Evolutionary conservation across 805 yeast genomes (phyloP).

Genomic region (Pichia rugopelliculosa): DNA sequence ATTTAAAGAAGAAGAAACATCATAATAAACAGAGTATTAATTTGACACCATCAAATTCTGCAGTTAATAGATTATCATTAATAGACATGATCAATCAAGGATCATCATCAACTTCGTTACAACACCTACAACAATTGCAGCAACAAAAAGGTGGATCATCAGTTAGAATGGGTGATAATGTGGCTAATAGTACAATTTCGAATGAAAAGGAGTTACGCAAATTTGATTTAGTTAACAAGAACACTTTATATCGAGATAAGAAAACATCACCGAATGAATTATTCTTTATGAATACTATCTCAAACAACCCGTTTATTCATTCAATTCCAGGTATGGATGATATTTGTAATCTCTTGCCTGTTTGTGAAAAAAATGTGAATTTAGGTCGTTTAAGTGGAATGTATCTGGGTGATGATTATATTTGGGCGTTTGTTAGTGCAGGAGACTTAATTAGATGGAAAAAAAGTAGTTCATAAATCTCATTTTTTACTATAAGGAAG

Average conservation of each 20-base stretch:
- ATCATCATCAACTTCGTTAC: constrained; percentile 6
- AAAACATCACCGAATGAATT: neutral
- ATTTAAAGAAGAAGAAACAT: neutral
- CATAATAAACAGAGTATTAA: neutral
- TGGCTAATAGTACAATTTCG: neutral
- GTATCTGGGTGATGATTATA: constrained; percentile 24
- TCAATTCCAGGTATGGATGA: constrained; percentile 16
- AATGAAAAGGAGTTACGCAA: neutral
- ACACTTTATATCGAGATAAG: neutral
- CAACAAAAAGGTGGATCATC: neutral
- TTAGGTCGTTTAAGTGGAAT: constrained; percentile 30
- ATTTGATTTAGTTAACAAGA: neutral
- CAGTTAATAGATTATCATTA: constrained; percentile 19
- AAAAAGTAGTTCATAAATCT: neutral
- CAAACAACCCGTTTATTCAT: constrained; percentile 19
- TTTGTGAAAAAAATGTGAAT: constrained; percentile 26
- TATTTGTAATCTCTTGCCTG: constrained; percentile 28
- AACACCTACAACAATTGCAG: constrained; percentile 2
- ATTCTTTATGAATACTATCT: neutral
- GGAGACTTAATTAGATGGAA: constrained; percentile 37
- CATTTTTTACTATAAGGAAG: no score
- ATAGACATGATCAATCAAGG: constrained; percentile 24
- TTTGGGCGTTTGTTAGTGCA: constrained; percentile 32
- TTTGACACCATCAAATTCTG: neutral
- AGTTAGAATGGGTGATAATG: neutral